Conservation (phyloP, 139 green algal species). For the Chlorella sp. region DNA sequence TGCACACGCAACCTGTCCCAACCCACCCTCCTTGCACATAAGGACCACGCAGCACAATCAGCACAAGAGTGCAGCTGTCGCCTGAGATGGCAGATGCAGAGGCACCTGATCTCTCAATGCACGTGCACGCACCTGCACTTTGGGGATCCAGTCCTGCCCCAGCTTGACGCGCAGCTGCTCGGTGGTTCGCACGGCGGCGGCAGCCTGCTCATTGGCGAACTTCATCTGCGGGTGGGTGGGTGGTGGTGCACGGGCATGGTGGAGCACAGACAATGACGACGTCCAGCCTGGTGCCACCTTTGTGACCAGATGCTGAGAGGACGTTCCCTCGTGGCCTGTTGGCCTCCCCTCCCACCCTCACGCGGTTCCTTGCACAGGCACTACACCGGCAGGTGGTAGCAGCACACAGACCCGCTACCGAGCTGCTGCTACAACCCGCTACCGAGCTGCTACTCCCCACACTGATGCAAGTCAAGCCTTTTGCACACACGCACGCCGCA, state of each 20-base stretch:
- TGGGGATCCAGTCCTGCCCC: conserved; percentile 25
- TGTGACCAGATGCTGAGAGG: neutral
- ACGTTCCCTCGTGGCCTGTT: no score
- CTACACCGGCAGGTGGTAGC: neutral
- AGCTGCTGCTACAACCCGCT: no score
- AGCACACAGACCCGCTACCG: no score
- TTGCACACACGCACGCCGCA: neutral
- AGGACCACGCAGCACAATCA: neutral
- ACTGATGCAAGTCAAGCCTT: no score
- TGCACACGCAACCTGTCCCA: neutral
- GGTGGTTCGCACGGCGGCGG: neutral
- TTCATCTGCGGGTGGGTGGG: conserved; percentile 4
- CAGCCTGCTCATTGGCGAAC: conserved; percentile 6
- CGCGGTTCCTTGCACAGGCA: neutral
- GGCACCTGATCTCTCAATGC: no score
- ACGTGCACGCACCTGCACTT: conserved; percentile 15
- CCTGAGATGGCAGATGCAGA: neutral
- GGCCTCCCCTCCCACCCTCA: no score
- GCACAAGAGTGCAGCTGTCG: neutral
- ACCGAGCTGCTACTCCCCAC: no score
- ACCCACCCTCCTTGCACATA: neutral
- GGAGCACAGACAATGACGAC: neutral
- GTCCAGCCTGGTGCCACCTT: neutral
- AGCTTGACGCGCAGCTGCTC: conserved; percentile 14
- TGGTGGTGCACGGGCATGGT: neutral